Percentiles rank a stretch among this genome's conserved stretches.
phyloP scores from a whole-genome alignment of 2,329 filamentous ascomycete genomes.

The Penicillium brasilianum region DNA sequence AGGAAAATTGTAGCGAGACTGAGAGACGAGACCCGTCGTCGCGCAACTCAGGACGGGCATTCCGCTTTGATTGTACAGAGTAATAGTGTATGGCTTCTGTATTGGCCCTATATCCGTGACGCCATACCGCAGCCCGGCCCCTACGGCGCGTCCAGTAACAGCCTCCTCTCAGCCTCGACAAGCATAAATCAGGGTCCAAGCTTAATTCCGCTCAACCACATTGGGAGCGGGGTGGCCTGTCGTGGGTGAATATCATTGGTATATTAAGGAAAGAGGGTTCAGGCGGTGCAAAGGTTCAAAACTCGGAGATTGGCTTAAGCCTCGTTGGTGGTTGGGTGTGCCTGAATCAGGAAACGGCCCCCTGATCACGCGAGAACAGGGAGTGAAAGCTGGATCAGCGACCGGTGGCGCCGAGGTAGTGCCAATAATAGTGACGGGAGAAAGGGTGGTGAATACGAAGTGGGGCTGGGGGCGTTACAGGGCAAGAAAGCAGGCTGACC shows the following conservation, averaged over 20 bases:
- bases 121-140: neutral
- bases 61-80: neutral
- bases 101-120: neutral
- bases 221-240: neutral
- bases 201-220: neutral
- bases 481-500: neutral
- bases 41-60: neutral
- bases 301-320: neutral
- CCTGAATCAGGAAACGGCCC: neutral
- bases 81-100: neutral
- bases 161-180: neutral
- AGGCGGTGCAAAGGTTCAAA: neutral
- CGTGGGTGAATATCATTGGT: neutral
- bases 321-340: too few species aligned
- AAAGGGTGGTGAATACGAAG: neutral
- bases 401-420: neutral
- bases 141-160: neutral
- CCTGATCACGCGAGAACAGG: neutral
- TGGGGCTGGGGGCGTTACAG: neutral
- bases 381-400: neutral
- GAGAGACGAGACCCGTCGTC: neutral
- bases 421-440: slow-evolving; percentile 4
- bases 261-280: neutral
- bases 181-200: neutral
- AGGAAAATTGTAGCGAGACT: neutral